A percentile compares a stretch with the other conserved stretches of the same genome.
phyloP scores from a whole-genome alignment of 352 stramenopile species.

The Elongisporangium anandrum region DNA sequence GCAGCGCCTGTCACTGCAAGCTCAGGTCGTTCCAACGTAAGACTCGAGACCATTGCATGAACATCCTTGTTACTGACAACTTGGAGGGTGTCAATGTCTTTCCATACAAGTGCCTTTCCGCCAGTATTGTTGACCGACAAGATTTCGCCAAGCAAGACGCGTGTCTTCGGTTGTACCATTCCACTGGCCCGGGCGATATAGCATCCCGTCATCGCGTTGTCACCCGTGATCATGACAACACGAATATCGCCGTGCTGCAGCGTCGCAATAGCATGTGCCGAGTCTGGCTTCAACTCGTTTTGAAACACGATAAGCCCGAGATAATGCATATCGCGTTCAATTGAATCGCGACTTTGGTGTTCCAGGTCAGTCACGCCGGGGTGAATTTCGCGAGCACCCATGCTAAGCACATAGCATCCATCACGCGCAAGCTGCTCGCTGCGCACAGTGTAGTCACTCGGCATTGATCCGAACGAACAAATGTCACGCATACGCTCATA shows the following conservation, averaged over 20 bases:
- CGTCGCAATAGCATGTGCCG: conserved; percentile 47
- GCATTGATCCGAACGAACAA: conserved; percentile 32
- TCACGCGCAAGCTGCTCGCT: conserved; percentile 36
- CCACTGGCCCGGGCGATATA: conserved; percentile 42
- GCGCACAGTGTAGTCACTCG: conserved; percentile 41
- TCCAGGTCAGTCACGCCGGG: too few relatives aligned
- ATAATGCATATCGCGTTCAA: conserved; percentile 10
- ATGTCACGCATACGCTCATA: conserved; percentile 72
- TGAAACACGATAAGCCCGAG: conserved; percentile 78
- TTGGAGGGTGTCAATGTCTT: conserved; percentile 38
- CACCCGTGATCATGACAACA: conserved; percentile 78
- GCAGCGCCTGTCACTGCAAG: conserved; percentile 35
- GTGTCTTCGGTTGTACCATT: conserved; percentile 23
- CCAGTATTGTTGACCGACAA: conserved; percentile 17
- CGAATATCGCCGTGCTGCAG: conserved; percentile 59
- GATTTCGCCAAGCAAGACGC: conserved; percentile 39
- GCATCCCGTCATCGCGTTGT: conserved; percentile 55
- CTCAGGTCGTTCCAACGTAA: conserved; percentile 16
- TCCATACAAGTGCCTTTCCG: conserved; percentile 28
- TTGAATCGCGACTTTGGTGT: too few relatives aligned
- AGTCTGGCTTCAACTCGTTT: conserved; percentile 78
- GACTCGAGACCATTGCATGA: conserved; percentile 19
- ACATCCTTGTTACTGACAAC: conserved; percentile 26
- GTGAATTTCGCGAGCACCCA: conserved; percentile 23
- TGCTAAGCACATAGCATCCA: conserved; percentile 75